These are phyloP conservation scores for Sporothrix dimorphospora DNA, from an alignment of 2,329 filamentous ascomycete species.

Conservation along the genomic window DNA sequence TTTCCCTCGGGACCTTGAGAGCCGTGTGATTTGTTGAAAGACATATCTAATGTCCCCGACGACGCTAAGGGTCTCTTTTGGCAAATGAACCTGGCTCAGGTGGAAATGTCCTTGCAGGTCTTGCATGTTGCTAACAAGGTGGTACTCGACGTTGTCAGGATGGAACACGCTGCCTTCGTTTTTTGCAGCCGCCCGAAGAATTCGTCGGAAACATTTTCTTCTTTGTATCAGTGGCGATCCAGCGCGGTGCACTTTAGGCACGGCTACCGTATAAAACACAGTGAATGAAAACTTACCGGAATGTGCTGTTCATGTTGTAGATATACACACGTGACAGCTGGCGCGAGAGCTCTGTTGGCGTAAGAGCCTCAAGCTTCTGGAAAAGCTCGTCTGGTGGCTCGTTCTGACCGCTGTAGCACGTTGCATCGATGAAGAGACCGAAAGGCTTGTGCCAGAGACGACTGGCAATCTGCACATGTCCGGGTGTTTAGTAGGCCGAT, in stretches of 20 bases:
- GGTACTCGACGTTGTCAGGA: slow-evolving; percentile 67
- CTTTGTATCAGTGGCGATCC: neutral
- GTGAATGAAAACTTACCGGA: slow-evolving; percentile 50
- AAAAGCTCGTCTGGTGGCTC: slow-evolving; percentile 69
- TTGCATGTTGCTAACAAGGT: slow-evolving; percentile 66
- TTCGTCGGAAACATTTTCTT: slow-evolving; percentile 66
- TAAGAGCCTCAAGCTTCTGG: slow-evolving; percentile 64
- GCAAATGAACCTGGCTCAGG: slow-evolving; percentile 66
- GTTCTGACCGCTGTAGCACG: slow-evolving; percentile 69
- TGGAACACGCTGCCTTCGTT: slow-evolving; percentile 64
- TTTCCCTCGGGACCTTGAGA: slow-evolving; percentile 71
- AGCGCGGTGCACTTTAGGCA: neutral
- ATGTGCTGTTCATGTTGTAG: slow-evolving; percentile 75
- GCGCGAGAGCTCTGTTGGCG: slow-evolving; percentile 62
- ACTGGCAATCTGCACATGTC: slow-evolving; percentile 60
- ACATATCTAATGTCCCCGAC: slow-evolving; percentile 67
- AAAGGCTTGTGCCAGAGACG: slow-evolving; percentile 72
- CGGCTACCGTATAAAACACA: neutral
- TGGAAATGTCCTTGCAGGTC: slow-evolving; percentile 70
- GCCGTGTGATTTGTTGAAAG: slow-evolving; percentile 65
- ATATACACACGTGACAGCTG: slow-evolving; percentile 66
- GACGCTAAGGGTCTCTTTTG: slow-evolving; percentile 71
- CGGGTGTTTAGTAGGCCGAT: neutral
- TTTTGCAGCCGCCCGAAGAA: slow-evolving; percentile 64
- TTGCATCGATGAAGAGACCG: slow-evolving; percentile 68